Conservation (phyloP, 1,139 yeast species). For the Scheffersomyces cryptocercus region DNA sequence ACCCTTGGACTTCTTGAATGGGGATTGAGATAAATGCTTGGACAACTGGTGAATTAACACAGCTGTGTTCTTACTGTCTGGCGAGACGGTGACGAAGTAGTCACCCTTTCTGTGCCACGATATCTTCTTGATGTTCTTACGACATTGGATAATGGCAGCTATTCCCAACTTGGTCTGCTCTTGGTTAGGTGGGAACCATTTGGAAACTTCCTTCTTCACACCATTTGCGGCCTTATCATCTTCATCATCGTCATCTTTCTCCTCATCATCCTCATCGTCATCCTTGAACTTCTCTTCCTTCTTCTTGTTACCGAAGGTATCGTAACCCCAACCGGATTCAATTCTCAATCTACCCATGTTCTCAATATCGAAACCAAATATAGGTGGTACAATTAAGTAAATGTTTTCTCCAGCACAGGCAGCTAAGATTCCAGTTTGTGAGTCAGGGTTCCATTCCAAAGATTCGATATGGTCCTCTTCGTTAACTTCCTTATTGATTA, state of each 20-base stretch:
- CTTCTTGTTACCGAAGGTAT: slow-evolving; percentile 63
- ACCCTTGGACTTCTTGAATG: slow-evolving; percentile 91
- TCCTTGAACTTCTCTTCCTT: slow-evolving; percentile 46
- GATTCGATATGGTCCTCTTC: slow-evolving; percentile 78
- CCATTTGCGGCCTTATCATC: slow-evolving; percentile 25
- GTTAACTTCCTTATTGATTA: slow-evolving; percentile 53
- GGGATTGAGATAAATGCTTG: slow-evolving; percentile 95
- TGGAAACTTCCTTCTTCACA: slow-evolving; percentile 62
- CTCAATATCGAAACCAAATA: slow-evolving; percentile 86
- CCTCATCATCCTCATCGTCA: slow-evolving; percentile 34
- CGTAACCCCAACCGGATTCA: slow-evolving; percentile 93
- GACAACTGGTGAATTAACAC: slow-evolving; percentile 93
- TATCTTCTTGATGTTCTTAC: slow-evolving; percentile 74
- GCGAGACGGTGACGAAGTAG: slow-evolving; percentile 91
- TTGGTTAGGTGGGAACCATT: slow-evolving; percentile 81
- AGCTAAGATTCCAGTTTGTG: slow-evolving; percentile 72
- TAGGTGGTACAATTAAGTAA: slow-evolving; percentile 81
- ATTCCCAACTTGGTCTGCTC: slow-evolving; percentile 68
- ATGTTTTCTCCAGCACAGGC: slow-evolving; percentile 82
- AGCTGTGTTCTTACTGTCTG: slow-evolving; percentile 84
- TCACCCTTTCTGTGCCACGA: slow-evolving; percentile 99
- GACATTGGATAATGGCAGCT: slow-evolving; percentile 66
- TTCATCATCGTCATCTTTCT: slow-evolving; percentile 31
- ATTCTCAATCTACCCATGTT: slow-evolving; percentile 75
- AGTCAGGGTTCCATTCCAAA: slow-evolving; percentile 89